Percentiles rank a stretch among this genome's conserved stretches.
Evolutionary conservation across 805 yeast species (phyloP).

Genomic region (Barnettozyma sp.): DNA sequence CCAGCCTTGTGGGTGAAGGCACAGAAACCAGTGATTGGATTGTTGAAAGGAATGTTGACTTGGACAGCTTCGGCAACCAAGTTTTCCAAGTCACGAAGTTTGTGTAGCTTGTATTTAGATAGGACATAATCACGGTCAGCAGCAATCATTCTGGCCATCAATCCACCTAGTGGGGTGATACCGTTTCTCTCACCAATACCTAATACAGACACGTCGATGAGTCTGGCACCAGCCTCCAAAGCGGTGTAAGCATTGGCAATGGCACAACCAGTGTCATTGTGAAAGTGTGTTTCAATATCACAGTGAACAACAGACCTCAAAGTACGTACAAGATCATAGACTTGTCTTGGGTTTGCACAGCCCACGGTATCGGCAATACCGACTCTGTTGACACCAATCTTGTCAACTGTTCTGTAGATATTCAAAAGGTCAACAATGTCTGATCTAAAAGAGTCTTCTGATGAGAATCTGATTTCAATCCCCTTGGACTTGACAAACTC

Average conservation of each 20-base stretch:
- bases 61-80: slow-evolving; percentile 96
- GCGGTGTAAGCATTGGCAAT: slow-evolving; percentile 98
- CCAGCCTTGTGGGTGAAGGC: slow-evolving; percentile 99
- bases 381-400: slow-evolving; percentile 96
- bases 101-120: slow-evolving; percentile 90
- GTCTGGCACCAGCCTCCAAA: slow-evolving; percentile 92
- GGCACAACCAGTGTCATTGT: slow-evolving; percentile 98
- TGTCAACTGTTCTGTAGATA: slow-evolving; percentile 93
- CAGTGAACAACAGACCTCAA: slow-evolving; percentile 89
- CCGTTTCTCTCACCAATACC: slow-evolving; percentile 99
- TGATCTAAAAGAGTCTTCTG: slow-evolving; percentile 96
- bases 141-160: slow-evolving; percentile 99
- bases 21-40: slow-evolving; percentile 98
- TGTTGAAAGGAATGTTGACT: slow-evolving; percentile 95
- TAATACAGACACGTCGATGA: slow-evolving; percentile 89
- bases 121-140: slow-evolving; percentile 95
- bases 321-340: slow-evolving; percentile 91
- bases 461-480: slow-evolving; percentile 91
- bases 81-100: slow-evolving; percentile 91
- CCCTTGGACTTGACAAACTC: slow-evolving; percentile 96
- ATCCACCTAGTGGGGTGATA: slow-evolving; percentile 93
- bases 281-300: slow-evolving; percentile 98
- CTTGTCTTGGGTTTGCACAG: slow-evolving; percentile 98
- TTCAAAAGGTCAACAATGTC: slow-evolving; percentile 92
- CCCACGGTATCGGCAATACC: slow-evolving; percentile 99